These are phyloP conservation scores for Fusarium fracticaudum DNA, from an alignment of 2,329 filamentous ascomycete species.

Conservation along the genomic window DNA sequence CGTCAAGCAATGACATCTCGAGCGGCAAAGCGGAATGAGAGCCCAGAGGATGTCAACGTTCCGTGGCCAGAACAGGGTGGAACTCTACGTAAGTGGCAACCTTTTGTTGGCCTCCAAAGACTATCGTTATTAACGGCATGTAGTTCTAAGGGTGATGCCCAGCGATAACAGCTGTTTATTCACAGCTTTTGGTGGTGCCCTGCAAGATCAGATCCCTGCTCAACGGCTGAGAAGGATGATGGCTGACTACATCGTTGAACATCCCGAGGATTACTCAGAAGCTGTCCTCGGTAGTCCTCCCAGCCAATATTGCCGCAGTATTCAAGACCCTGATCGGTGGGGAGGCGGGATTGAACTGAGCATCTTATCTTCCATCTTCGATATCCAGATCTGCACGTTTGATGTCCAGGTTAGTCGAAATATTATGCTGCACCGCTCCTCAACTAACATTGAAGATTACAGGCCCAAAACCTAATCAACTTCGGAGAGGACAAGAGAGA, in stretches of 20 bases:
- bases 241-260: conserved; percentile 78
- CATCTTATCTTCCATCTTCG: conserved; percentile 85
- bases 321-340: conserved; percentile 84
- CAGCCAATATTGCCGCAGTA: conserved; percentile 82
- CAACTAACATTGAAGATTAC: neutral
- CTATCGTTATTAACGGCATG: conserved; percentile 38
- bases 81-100: conserved; percentile 55
- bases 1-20: neutral
- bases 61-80: conserved; percentile 61
- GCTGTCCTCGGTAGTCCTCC: conserved; percentile 80
- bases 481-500: conserved; percentile 79
- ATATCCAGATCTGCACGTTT: conserved; percentile 84
- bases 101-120: neutral
- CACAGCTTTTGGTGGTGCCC: conserved; percentile 82
- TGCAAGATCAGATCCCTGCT: conserved; percentile 66
- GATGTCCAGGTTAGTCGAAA: conserved; percentile 70
- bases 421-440: neutral
- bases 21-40: conserved; percentile 11
- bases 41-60: conserved; percentile 51
- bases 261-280: conserved; percentile 77
- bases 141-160: conserved; percentile 91
- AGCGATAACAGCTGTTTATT: conserved; percentile 97
- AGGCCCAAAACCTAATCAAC: conserved; percentile 55
- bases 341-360: conserved; percentile 91
- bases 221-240: conserved; percentile 77